A percentile compares a stretch with the other conserved stretches of the same genome.
phyloP scores from a whole-genome alignment of 257 asterid genomes.

The Solanum bulbocastanum region DNA sequence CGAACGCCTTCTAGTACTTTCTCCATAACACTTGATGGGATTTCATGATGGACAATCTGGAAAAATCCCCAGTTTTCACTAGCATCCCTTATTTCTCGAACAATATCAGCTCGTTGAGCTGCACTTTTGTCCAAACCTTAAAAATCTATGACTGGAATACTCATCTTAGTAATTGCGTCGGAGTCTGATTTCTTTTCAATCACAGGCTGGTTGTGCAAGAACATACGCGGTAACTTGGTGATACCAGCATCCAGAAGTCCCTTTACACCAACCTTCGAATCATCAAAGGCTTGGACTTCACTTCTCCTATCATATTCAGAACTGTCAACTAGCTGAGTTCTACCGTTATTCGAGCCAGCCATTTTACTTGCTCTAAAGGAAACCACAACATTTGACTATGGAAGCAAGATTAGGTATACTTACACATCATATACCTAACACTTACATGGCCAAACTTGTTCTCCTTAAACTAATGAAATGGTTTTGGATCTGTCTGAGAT shows the following conservation, averaged over 20 bases:
- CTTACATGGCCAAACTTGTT: not conserved
- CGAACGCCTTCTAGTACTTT: conserved; percentile 4
- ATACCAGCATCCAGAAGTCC: conserved; percentile 13
- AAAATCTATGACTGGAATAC: not conserved
- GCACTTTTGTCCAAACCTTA: not conserved
- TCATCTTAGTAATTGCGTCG: not conserved
- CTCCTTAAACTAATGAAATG: not conserved
- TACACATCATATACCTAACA: not conserved
- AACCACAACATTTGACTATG: not conserved
- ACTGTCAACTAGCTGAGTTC: not conserved
- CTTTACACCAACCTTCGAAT: conserved; percentile 7
- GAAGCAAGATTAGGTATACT: not conserved
- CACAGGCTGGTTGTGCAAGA: not conserved
- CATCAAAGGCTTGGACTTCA: conserved; percentile 7
- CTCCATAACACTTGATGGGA: conserved; percentile 6
- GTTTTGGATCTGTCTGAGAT: not conserved
- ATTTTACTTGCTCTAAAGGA: not conserved
- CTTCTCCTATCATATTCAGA: not conserved
- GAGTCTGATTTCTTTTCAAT: not conserved
- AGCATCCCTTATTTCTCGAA: not conserved
- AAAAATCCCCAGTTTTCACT: conserved; percentile 9
- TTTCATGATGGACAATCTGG: conserved; percentile 3
- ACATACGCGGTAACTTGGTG: not conserved
- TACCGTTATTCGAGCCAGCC: not conserved
- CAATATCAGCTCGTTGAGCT: not conserved